A percentile compares a stretch with the other conserved stretches of the same genome.
phyloP scores from a whole-genome alignment of 1,139 yeast species.

The Debaryomycetaceae sp. region DNA sequence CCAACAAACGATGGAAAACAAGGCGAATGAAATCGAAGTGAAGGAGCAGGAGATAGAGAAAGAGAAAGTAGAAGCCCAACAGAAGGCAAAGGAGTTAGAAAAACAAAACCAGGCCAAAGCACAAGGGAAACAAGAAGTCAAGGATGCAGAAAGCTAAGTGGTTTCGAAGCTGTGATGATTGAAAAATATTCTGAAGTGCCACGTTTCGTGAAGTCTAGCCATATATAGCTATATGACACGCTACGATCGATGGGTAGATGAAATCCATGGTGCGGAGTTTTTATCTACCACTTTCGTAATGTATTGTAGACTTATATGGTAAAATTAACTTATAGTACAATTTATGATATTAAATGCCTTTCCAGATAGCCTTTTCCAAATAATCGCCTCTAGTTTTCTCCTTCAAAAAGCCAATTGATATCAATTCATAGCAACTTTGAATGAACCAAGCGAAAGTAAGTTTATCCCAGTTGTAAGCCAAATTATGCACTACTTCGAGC shows the following conservation, averaged over 20 bases:
- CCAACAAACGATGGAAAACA: background rate
- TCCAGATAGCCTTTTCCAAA: constrained; percentile 45
- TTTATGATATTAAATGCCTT: constrained; percentile 15
- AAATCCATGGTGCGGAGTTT: background rate
- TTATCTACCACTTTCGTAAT: background rate
- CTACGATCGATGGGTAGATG: background rate
- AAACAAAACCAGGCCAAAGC: too few relatives aligned
- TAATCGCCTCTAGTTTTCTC: constrained; percentile 45
- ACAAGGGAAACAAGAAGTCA: too few relatives aligned
- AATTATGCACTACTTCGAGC: constrained; percentile 11
- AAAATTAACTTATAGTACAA: background rate
- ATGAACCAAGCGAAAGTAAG: constrained; percentile 40
- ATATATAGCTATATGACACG: background rate
- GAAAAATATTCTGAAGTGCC: too few relatives aligned
- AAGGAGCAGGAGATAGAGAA: background rate
- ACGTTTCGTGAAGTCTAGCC: too few relatives aligned
- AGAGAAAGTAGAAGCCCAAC: background rate
- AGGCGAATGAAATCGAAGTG: background rate
- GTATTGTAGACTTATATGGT: background rate
- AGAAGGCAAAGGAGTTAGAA: background rate
- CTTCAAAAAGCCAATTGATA: constrained; percentile 37
- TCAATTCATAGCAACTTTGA: constrained; percentile 40
- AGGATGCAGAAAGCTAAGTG: too few relatives aligned
- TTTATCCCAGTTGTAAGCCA: constrained; percentile 42
- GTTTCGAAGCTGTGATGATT: too few relatives aligned